These are phyloP conservation scores for Candida maris DNA, from an alignment of 805 yeast genomes.

Conservation along the genomic window DNA sequence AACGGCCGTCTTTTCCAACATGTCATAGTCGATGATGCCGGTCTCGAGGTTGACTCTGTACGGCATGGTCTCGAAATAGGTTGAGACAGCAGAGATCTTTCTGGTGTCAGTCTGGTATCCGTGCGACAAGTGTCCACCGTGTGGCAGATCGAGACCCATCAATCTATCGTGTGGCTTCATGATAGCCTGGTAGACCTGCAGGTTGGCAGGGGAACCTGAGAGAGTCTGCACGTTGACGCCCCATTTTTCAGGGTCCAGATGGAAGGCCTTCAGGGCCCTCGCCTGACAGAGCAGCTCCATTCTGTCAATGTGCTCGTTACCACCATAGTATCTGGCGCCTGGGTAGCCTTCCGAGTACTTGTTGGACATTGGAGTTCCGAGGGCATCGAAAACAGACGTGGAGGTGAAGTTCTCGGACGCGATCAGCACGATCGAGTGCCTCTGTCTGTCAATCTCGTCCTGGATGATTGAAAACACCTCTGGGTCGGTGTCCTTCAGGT, in stretches of 20 bases:
- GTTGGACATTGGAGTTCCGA: constrained; percentile 97
- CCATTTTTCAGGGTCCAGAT: constrained; percentile 79
- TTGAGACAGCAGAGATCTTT: constrained; percentile 93
- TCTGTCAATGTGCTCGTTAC: constrained; percentile 94
- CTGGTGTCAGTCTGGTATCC: constrained; percentile 95
- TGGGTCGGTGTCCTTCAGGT: constrained; percentile 66
- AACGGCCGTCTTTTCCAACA: constrained; percentile 84
- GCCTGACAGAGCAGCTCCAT: constrained; percentile 90
- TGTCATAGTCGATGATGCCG: constrained; percentile 94
- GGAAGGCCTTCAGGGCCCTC: constrained; percentile 90
- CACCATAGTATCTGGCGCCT: constrained; percentile 98
- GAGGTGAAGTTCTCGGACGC: constrained; percentile 98
- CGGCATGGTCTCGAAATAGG: constrained; percentile 98
- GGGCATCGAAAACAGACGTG: constrained; percentile 90
- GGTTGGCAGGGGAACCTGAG: constrained; percentile 97
- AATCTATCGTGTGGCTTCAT: constrained; percentile 94
- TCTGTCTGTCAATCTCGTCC: constrained; percentile 88
- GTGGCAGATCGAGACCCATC: constrained; percentile 98
- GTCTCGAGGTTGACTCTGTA: constrained; percentile 90
- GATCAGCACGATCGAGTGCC: constrained; percentile 87
- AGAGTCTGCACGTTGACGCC: constrained; percentile 97
- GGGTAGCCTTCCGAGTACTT: constrained; percentile 99
- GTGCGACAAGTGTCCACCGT: constrained; percentile 98
- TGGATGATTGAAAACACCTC: constrained; percentile 69
- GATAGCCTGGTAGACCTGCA: constrained; percentile 93